Base-by-base conservation (phyloP, 768 basidiomycete species). In the Leccinum sublutescens region DNA sequence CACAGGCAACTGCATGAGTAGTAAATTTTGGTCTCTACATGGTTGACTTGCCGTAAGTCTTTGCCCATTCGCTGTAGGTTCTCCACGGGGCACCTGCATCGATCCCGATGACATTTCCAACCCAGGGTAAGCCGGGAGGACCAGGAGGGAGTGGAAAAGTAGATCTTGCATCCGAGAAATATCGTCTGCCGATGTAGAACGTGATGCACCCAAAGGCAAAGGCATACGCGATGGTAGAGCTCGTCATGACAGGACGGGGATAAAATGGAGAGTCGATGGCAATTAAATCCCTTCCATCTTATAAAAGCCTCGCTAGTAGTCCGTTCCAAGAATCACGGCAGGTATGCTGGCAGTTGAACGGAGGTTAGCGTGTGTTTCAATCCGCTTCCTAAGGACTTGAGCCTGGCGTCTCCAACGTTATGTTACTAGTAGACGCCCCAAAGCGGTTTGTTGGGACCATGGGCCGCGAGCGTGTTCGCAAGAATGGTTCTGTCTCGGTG, bases 51-150 rank as follows among this genome's bases (percentile, higher is more conserved):
- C 61, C 54, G 6, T 62, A 62, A 19, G 21, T 40, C 33, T 38
- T 62, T 38, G 49, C 60, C 60, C 61, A 62, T 40, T 62, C n/a
- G 2, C 12, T 23, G 25, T 62, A 62, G 10, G 60, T 62, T 38
- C 15, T 15, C 60, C 60, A 62, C 21, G 60, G 60, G 4, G 53
- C 34, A n/a, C 14, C 9, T 17, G 38, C 12, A 5, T 61, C 3
- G 7, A 62, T 21, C 9, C 50, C 60, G 10, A 62, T 36, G 10
- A 62, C 25, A 4, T 56, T 62, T 31, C 61, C 61, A 2, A 62
- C 23, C 53, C 53, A 62, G 3, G 61, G 61, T 7, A 62, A 52
- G 5, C 60, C 61, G 12, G 43, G 54, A 25, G 58, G 58, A 19
- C 58, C 58, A 21, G 58, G 58, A 1, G 58, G 58, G 2, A 56